A percentile compares a stretch with the other conserved stretches of the same genome.
Evolutionary conservation across 441 rosid species (phyloP).

Genomic region (Gossypium davidsonii): DNA sequence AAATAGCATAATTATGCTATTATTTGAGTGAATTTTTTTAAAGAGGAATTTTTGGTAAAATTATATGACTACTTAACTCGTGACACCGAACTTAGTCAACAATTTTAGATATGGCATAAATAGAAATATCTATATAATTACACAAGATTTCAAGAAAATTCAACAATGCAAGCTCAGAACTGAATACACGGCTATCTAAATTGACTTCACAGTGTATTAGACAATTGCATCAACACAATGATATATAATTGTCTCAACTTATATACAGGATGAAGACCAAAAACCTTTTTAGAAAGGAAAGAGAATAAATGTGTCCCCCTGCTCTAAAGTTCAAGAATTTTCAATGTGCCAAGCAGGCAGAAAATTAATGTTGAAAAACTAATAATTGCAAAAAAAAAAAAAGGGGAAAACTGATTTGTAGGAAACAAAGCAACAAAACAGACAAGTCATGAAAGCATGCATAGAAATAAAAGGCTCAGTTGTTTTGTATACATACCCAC

Average conservation of each 20-base stretch:
- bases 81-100: background rate
- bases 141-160: background rate
- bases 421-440: background rate
- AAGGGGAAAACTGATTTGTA: background rate
- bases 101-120: too few relatives aligned
- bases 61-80: too few relatives aligned
- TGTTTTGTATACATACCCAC: constrained; percentile 33
- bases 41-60: too few relatives aligned
- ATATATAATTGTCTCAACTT: background rate
- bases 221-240: background rate
- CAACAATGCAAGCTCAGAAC: background rate
- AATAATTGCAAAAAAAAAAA: background rate
- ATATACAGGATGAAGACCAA: background rate
- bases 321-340: background rate
- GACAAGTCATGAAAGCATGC: background rate
- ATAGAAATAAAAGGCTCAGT: background rate
- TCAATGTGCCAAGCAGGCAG: background rate
- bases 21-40: too few relatives aligned
- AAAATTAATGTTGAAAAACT: background rate
- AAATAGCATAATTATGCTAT: too few relatives aligned
- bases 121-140: too few relatives aligned
- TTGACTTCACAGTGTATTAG: background rate
- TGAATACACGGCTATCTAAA: background rate
- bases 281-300: background rate
- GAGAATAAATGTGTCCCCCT: background rate